These are phyloP conservation scores for Fusarium mundagurra DNA, from an alignment of 2,329 filamentous ascomycete genomes.

Conservation along the genomic window DNA sequence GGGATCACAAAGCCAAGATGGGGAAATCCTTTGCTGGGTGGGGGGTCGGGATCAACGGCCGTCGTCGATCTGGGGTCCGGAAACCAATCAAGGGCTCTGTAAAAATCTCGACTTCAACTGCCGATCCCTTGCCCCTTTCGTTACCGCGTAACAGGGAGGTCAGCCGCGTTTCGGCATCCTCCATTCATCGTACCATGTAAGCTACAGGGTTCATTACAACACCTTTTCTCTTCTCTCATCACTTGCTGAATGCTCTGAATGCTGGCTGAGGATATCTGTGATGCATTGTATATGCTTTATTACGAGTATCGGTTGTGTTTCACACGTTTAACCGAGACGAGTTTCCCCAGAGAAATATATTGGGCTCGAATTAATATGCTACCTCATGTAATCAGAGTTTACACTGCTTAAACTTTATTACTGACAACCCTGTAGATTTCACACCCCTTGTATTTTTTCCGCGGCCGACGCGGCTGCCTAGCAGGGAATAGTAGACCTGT, in stretches of 20 bases:
- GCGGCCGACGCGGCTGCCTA: background rate
- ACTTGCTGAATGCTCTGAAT: too few relatives aligned
- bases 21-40: background rate
- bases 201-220: background rate
- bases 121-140: background rate
- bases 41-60: conserved; percentile 2
- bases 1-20: background rate
- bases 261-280: background rate
- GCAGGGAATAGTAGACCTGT: background rate
- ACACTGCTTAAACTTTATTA: background rate
- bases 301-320: background rate
- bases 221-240: background rate
- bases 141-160: background rate
- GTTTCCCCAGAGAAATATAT: background rate
- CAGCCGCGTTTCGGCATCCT: background rate
- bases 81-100: background rate
- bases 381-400: background rate
- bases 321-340: background rate
- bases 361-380: background rate
- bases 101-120: background rate
- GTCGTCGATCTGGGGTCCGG: background rate
- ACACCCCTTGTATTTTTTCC: background rate
- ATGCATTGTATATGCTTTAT: background rate
- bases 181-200: background rate
- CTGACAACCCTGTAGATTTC: background rate